Evolutionary conservation across 768 basidiomycete genomes (phyloP), one percentile per base, ranked within the genome.

Genomic region (Podaxis mareebaensis): DNA sequence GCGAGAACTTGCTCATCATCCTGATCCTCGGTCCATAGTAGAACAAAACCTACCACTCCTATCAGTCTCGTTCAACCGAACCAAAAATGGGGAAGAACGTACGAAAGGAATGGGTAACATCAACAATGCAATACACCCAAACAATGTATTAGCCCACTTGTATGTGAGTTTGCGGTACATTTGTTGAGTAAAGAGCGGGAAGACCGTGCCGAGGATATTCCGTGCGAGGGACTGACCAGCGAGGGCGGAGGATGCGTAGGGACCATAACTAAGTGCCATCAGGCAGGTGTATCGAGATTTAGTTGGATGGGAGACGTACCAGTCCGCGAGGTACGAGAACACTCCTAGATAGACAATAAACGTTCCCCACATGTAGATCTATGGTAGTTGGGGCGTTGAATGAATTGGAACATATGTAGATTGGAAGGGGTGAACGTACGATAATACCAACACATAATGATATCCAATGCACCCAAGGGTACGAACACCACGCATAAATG

Each of bases 401-500:
- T n/a, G 44, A n/a, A n/a, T 46, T n/a, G 20, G 20, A 20, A 8
- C 5, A 20, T 33, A 6, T 28, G 2, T 15, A 30, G 42, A 53
- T 8, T 48, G 4, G 4, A 15, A n/a, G 15, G 13, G 52, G 15
- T 6, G 46, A n/a, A 65, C 75, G 7, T 69, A 78, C 77, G 7
- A 69, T 71, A 15, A 89, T 79, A 2, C 83, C 89, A 30, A 90
- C 80, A 22, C 78, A 78, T 24, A 83, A 78, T 0, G 75, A 84
- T 42, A 88, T 83, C 90, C 91, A 92, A 60, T 79, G 82, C 2
- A 91, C 77, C 13, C 66, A 67, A 0, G 80, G 61, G 64, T 78
- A 83, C 12, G 85, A 83, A 3, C 87, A 85, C 85, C 89, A 91
- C 0, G 87, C 89, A 66, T 87, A 93, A 30, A 91, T 84, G 73